phyloP scores from a whole-genome alignment of 78 protist genomes.

The Paulinella micropora region DNA sequence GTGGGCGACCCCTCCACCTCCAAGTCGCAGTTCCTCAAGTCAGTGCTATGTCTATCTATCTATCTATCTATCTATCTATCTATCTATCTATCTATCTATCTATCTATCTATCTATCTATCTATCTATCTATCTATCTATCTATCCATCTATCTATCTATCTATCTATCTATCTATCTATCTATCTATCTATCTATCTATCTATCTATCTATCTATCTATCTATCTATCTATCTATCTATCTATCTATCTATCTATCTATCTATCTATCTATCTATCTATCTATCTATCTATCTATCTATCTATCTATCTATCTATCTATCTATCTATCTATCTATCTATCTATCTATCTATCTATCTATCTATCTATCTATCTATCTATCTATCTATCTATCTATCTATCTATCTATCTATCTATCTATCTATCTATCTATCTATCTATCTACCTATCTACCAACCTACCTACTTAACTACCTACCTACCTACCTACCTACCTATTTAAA shows the following conservation, averaged over 20 bases:
- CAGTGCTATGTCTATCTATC: not conserved
- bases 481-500: not conserved
- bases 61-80: not conserved
- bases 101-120: not conserved
- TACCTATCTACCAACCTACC: not conserved
- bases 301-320: not conserved
- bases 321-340: not conserved
- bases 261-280: not conserved
- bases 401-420: not conserved
- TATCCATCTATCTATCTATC: not conserved
- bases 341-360: not conserved
- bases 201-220: not conserved
- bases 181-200: not conserved
- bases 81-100: not conserved
- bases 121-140: not conserved
- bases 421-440: not conserved
- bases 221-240: not conserved
- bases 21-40: conserved; percentile 90
- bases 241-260: not conserved
- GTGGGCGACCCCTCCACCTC: conserved; percentile 98
- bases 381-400: not conserved
- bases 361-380: not conserved
- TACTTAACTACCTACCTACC: not conserved
- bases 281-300: not conserved
- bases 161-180: not conserved